Conservation (phyloP, 768 basidiomycete genomes). For the Agaricus sinodeliciosus region DNA sequence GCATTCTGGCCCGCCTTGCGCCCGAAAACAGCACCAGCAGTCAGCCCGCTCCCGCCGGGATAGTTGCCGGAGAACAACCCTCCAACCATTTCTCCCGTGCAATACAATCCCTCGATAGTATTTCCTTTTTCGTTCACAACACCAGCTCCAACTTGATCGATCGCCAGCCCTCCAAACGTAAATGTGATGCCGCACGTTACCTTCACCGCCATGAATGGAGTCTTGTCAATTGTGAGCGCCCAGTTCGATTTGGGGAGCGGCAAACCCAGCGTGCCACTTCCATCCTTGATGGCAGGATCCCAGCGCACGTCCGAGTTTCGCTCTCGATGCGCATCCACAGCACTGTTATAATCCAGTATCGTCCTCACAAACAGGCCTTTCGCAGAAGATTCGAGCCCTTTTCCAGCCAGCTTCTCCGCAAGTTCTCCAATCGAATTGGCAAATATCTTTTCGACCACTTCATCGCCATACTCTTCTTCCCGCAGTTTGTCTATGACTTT, state of each 20-base stretch:
- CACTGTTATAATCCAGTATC: conserved; percentile 43
- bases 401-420: conserved; percentile 35
- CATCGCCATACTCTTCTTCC: conserved; percentile 61
- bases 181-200: conserved; percentile 68
- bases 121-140: conserved; percentile 40
- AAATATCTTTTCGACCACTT: conserved; percentile 47
- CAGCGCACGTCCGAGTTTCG: conserved; percentile 33
- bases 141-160: conserved; percentile 46
- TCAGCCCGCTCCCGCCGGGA: conserved; percentile 64
- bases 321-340: conserved; percentile 29
- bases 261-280: conserved; percentile 45
- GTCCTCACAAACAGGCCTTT: conserved; percentile 37
- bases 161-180: conserved; percentile 63
- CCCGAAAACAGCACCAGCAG: conserved; percentile 61
- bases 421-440: conserved; percentile 42
- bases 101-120: conserved; percentile 50
- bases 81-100: conserved; percentile 65
- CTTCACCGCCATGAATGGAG: conserved; percentile 59
- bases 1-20: conserved; percentile 46
- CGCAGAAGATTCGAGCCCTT: conserved; percentile 35
- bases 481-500: conserved; percentile 38
- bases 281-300: conserved; percentile 64
- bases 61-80: conserved; percentile 61
- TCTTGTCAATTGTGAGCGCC: conserved; percentile 48
- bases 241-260: conserved; percentile 58